A percentile compares a stretch with the other conserved stretches of the same genome.
phyloP scores from a whole-genome alignment of 148 eudicot species.

The Vaccinium vitisidaea region DNA sequence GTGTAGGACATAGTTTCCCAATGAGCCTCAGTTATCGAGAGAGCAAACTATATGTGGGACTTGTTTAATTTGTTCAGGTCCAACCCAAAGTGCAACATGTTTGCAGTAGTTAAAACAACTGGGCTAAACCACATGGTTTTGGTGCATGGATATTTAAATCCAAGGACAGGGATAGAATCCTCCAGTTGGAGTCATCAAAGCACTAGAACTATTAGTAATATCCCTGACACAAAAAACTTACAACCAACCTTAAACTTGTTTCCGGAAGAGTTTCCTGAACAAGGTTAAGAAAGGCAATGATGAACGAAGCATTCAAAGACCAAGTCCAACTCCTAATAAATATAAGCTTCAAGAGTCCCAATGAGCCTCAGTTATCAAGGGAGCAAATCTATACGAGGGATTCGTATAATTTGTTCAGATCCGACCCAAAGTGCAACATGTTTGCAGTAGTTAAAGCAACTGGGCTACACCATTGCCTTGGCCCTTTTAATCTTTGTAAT shows the following conservation, averaged over 20 bases:
- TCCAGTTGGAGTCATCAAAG: neutral
- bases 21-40: neutral
- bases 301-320: too few relatives aligned
- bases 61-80: neutral
- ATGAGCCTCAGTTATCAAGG: neutral
- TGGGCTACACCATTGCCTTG: neutral
- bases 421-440: neutral
- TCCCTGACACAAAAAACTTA: neutral
- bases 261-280: neutral
- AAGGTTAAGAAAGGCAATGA: neutral
- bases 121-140: neutral
- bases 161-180: neutral
- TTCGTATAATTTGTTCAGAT: neutral
- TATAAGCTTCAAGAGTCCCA: neutral
- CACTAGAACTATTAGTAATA: neutral
- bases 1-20: neutral
- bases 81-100: neutral
- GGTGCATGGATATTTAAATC: neutral
- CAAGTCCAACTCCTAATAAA: too few relatives aligned
- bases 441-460: neutral
- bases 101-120: neutral
- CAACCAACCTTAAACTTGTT: slow-evolving; percentile 2
- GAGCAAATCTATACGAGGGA: neutral
- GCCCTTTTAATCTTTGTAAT: too few relatives aligned
- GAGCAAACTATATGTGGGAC: neutral